Evolutionary conservation across 768 basidiomycete species (phyloP).

Genomic region (Lactifluus piperatus): DNA sequence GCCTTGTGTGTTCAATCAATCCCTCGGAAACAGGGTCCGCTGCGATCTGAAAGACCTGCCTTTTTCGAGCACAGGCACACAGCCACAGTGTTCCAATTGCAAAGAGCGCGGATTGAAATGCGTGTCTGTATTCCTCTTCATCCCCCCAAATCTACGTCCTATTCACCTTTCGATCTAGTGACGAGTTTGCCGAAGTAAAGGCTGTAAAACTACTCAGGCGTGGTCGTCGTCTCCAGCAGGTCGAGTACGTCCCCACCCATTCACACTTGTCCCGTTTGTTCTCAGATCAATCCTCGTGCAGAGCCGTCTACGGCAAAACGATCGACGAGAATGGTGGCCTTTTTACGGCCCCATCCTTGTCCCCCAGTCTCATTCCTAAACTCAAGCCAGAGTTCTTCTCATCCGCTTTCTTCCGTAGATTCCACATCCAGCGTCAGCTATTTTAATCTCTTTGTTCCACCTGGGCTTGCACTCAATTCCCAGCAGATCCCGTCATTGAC

Average conservation of each 20-base stretch:
- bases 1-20: conserved; percentile 4
- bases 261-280: conserved; percentile 8
- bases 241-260: conserved; percentile 48
- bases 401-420: conserved; percentile 79
- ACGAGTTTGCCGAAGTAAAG: conserved; percentile 88
- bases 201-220: conserved; percentile 78
- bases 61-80: conserved; percentile 35
- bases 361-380: conserved; percentile 54
- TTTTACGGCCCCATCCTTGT: conserved; percentile 30
- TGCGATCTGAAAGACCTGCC: conserved; percentile 87
- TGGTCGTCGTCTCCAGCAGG: conserved; percentile 74
- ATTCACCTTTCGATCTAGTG: conserved; percentile 38
- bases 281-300: conserved; percentile 28
- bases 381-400: conserved; percentile 73
- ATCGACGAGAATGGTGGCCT: conserved; percentile 34
- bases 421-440: conserved; percentile 67
- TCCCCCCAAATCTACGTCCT: not conserved
- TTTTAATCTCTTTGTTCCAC: not conserved
- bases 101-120: conserved; percentile 84
- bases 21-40: conserved; percentile 52
- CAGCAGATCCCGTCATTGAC: conserved; percentile 77
- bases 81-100: conserved; percentile 76
- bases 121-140: conserved; percentile 55
- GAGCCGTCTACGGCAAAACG: conserved; percentile 74
- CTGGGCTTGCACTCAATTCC: not conserved